Conservation (phyloP, 176 grass and related monocot species). For the Zoysia pacifica region DNA sequence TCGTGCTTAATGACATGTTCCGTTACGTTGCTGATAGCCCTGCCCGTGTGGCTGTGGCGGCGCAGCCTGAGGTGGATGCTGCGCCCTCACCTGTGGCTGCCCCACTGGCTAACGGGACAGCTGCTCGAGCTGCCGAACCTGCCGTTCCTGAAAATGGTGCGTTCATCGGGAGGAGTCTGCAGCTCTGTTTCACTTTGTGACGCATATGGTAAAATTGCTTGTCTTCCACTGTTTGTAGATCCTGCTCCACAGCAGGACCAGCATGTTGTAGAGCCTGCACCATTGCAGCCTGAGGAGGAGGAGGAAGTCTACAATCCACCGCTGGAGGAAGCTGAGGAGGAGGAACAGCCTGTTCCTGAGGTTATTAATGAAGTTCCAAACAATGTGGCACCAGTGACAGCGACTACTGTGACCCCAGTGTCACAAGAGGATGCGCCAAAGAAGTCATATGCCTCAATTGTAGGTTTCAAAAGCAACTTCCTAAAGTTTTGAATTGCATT, state of each 20-base stretch:
- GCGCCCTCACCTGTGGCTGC: background rate
- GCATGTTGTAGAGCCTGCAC: constrained; percentile 20
- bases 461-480: constrained; percentile 43
- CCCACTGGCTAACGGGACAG: constrained; percentile 48
- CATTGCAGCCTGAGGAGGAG: constrained; percentile 37
- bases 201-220: constrained; percentile 5
- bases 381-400: constrained; percentile 24
- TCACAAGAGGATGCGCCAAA: constrained; percentile 62
- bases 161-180: constrained; percentile 7
- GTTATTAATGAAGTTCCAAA: constrained; percentile 62
- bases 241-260: constrained; percentile 26
- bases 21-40: constrained; percentile 44
- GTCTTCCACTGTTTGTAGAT: constrained; percentile 27
- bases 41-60: constrained; percentile 5
- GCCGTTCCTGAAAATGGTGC: constrained; percentile 45
- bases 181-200: constrained; percentile 2
- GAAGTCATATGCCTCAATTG: constrained; percentile 93
- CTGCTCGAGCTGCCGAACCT: background rate
- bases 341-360: constrained; percentile 56
- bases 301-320: constrained; percentile 62
- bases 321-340: constrained; percentile 47
- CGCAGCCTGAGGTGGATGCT: background rate
- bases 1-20: constrained; percentile 82
- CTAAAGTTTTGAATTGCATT: background rate
- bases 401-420: constrained; percentile 1